Base-by-base conservation (phyloP, 2,329 filamentous ascomycete species). In the Aspergillus udagawae region DNA sequence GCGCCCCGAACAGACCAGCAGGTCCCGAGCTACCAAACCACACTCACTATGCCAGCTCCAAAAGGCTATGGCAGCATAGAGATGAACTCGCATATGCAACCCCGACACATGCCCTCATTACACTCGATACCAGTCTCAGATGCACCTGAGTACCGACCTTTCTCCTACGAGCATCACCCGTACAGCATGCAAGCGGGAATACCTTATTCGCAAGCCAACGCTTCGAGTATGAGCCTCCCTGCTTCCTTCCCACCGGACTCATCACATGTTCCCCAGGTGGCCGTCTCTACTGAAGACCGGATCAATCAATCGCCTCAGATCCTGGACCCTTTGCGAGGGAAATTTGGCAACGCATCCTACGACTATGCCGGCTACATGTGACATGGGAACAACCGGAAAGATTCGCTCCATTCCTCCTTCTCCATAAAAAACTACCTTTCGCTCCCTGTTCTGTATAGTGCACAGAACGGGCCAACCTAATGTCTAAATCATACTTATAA, bases 221-320 rank as follows among this genome's bases (percentile, higher is more conserved):
- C 72, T 21, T 72, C 73, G n/a, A 68, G 63, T 27, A 60, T 75
- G 57, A 75, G 67, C 48, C 68, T 75, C 12, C 70, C 73, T 10
- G 65, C 70, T 1, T 69, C 73, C 6, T 71, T 68, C 48, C 68
- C 68, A 17, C 64, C 68, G n/a, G 70, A 72, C 25, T 58, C 67
- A 12, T 62, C 56, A 17, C 57, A 57, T 44, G 60, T 61, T 25
- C 59, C 65, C 9, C 61, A 60, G 27, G 60, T 54, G 28, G 49
- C 57, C 10, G 59, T 61, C 20, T 52, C 63, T 10, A 51, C 66
- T 7, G 63, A 67, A 29, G 65, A 69, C 28, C 63, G 64, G 25
- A 63, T 69, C 58, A 62, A 63, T 48, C 60, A 65, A 32, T 57
- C 62, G 23, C 57, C 65, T 1, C 64, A 66, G 23, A 52, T 60